These are phyloP conservation scores for Rutstroemia sydowiana DNA, from an alignment of 2,329 filamentous ascomycete species.

Conservation along the genomic window DNA sequence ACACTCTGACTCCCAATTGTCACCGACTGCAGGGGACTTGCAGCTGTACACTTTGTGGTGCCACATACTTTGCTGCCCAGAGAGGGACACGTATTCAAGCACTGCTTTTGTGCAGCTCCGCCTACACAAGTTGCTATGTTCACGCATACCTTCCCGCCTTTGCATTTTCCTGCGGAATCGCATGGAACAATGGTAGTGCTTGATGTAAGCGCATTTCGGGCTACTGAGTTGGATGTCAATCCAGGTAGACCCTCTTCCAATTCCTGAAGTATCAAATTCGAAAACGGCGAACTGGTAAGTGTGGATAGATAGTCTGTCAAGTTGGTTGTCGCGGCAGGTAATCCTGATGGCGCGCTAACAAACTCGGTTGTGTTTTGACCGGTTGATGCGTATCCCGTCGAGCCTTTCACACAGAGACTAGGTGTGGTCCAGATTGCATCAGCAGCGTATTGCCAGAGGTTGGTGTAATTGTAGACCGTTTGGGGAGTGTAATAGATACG, in stretches of 20 bases:
- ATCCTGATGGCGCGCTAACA: not conserved
- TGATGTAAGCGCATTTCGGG: constrained; percentile 1
- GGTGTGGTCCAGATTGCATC: constrained; percentile 35
- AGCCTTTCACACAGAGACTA: constrained; percentile 24
- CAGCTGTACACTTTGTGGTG: not conserved
- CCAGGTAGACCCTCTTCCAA: constrained; percentile 3
- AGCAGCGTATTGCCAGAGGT: constrained; percentile 41
- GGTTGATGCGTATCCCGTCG: constrained; percentile 13
- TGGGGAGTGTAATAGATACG: constrained; percentile 49
- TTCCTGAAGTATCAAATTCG: constrained; percentile 5
- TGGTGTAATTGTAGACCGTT: constrained; percentile 41
- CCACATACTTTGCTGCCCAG: not conserved
- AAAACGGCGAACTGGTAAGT: not conserved
- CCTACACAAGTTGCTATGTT: not conserved
- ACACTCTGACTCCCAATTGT: not conserved
- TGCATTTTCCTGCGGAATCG: not conserved
- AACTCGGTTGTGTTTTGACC: not conserved
- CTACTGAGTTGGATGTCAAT: not conserved
- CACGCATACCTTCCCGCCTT: not conserved
- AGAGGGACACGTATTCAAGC: not conserved
- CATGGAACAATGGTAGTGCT: not conserved
- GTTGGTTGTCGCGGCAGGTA: not conserved
- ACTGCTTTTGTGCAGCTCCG: not conserved
- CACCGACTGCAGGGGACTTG: not conserved
- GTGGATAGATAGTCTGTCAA: constrained; percentile 3